These are phyloP conservation scores for Emydomyces testavorans DNA, from an alignment of 2,329 filamentous ascomycete genomes.

Conservation along the genomic window DNA sequence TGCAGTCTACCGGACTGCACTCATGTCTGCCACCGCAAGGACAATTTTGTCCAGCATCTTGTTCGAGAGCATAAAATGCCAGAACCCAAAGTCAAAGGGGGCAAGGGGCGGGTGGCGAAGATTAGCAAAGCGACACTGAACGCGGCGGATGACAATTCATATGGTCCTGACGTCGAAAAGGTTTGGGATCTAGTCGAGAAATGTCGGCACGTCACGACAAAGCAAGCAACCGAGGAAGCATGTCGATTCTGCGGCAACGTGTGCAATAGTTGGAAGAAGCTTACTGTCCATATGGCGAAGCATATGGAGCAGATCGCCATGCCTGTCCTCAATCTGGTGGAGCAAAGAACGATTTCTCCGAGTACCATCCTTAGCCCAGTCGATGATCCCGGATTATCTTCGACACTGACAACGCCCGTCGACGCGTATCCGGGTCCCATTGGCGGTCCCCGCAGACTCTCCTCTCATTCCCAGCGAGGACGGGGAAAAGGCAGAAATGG, in stretches of 20 bases:
- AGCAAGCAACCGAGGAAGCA: slow-evolving; percentile 59
- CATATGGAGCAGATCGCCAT: slow-evolving; percentile 90
- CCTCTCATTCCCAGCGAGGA: neutral
- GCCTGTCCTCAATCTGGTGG: slow-evolving; percentile 53
- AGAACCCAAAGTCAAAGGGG: slow-evolving; percentile 66
- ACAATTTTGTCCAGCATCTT: slow-evolving; percentile 88
- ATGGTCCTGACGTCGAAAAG: slow-evolving; percentile 41
- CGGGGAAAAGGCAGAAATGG: neutral
- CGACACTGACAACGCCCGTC: neutral
- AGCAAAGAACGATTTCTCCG: slow-evolving; percentile 31
- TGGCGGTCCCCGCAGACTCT: neutral
- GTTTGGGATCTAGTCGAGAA: slow-evolving; percentile 68
- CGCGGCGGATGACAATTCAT: slow-evolving; percentile 19
- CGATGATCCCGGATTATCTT: neutral
- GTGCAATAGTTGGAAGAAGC: slow-evolving; percentile 79
- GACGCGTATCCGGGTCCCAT: neutral
- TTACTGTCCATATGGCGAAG: slow-evolving; percentile 84
- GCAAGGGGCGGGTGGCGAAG: slow-evolving; percentile 52
- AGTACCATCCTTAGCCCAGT: slow-evolving; percentile 20
- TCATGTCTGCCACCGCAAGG: slow-evolving; percentile 73
- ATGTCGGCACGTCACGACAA: slow-evolving; percentile 60
- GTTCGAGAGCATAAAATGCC: slow-evolving; percentile 80
- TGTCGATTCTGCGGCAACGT: slow-evolving; percentile 78
- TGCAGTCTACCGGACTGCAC: slow-evolving; percentile 71
- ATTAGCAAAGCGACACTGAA: slow-evolving; percentile 24